Base-by-base conservation (phyloP, 1,284 basidiomycete species). In the Cutaneotrichosporon sp. region DNA sequence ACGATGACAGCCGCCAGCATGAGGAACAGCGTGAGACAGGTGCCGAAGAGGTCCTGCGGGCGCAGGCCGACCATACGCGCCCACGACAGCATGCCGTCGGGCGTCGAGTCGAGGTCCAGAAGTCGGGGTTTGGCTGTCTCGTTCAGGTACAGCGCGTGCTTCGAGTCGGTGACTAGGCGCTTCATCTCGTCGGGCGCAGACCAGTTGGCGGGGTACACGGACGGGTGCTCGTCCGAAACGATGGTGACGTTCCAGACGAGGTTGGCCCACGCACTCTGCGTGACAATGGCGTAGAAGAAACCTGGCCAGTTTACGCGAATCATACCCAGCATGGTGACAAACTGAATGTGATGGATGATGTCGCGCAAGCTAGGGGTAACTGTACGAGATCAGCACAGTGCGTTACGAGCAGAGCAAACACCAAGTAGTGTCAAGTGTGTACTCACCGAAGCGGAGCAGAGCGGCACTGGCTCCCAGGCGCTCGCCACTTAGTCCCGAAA, bases 281-380 rank as follows among this genome's bases (percentile, higher is more conserved):
- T 85, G 45, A 95, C 83, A 52, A 95, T 82, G 16, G 94, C 91
- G 79, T 97, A 98, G 62, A 89, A 85, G 78, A 95, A 98, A 14
- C 84, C 82, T 1, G 95, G 95, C 95, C 95, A 99, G 72, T 91
- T 84, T 29, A 98, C 92, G 29, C 92, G 90, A 54, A 97, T 87
- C 90, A 97, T 95, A 27, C 87, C 88, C 24, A 98, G 81, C 52
- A 88, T 85, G 5, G 81, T 80, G 62, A 81, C 81, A 69, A 81
- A 98, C 71, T 97, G 94, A 0, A 93, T 90, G 72, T 95, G 92
- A 72, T 92, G 89, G 56, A 97, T 85, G 62, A 99, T 86, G 77
- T 99, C 95, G 64, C 94, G 85, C 80, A 95, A 83, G 6, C 92
- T 92, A 0, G 95, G 95, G 0, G 95, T 97, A 65, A 90, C 92